Evolutionary conservation across 208 protist species (phyloP), one percentile per base, ranked within the genome.

Genomic region (Leishmania tropica): DNA sequence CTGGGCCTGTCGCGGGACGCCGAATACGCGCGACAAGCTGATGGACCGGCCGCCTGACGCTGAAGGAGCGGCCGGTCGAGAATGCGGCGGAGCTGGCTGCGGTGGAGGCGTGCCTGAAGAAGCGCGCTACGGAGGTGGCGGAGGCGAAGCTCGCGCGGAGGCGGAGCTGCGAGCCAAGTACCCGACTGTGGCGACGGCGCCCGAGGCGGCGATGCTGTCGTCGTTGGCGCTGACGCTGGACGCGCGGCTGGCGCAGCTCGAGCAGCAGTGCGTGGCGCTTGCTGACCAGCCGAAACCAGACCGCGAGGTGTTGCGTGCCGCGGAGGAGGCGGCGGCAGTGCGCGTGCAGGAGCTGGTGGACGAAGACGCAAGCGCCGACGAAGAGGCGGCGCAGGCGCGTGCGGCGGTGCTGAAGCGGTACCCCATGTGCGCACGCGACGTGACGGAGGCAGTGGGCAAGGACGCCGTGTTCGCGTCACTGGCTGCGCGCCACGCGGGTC

Each of bases 371-470:
- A 35, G 24, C 15, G 75, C 85, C 70, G 89, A 89, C 68, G 31
- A 17, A 17, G 79, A 88, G 74, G 68, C 87, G 24, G 78, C 82
- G 45, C 21, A 54, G n/a, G 77, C 85, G n/a, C 85, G 87, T 54
- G 47, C 51, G 24, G 70, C 48, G 10, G 74, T 88, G 70, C 73
- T 81, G 42, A 71, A 68, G 35, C 58, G 56, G 74, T 93, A 91
- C 79, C 87, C 87, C 31, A 91, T 90, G 85, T 91, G 87, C 78
- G 78, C 87, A 28, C 77, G 87, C 21, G 89, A 90, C 62, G 76
- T 91, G 35, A 89, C 87, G 31, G 84, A 89, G 81, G 88, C 82
- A 28, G 85, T 92, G 13, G 83, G 67, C 47, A 78, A 78, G 75
- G 86, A 92, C 78, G 85, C 85, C 35, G 79, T 60, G 53, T 90